These are phyloP conservation scores for Protomyces macrosporus DNA, from an alignment of 1,139 yeast genomes.

Conservation along the genomic window DNA sequence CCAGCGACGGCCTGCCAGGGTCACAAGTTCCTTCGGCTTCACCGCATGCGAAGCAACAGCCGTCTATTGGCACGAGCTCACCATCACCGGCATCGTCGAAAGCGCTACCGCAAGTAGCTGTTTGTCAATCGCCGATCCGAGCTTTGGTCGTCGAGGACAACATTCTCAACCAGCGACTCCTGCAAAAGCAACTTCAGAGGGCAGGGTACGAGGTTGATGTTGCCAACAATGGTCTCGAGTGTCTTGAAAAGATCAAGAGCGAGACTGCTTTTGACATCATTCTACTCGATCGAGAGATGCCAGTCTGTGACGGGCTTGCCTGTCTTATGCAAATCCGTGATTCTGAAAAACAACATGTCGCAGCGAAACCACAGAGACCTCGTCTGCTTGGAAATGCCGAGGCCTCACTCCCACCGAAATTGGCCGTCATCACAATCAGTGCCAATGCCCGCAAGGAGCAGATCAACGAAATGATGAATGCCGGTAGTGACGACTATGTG, in stretches of 20 bases:
- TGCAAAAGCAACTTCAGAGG: conserved; percentile 79
- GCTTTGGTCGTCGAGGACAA: conserved; percentile 94
- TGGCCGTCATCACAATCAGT: conserved; percentile 13
- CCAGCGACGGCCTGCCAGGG: neutral
- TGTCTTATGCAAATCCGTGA: neutral
- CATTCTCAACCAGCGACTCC: conserved; percentile 84
- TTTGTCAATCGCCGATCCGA: conserved; percentile 43
- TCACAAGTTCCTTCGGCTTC: neutral
- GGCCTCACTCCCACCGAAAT: neutral
- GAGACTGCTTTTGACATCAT: conserved; percentile 6
- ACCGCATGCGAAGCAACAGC: neutral
- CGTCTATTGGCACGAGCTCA: neutral
- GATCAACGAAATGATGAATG: conserved; percentile 12
- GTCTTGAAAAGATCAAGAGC: conserved; percentile 51
- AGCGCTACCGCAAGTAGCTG: neutral
- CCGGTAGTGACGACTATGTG: conserved; percentile 26
- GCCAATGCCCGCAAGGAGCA: conserved; percentile 26
- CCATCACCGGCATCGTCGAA: neutral
- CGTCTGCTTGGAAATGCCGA: neutral
- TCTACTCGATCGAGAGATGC: conserved; percentile 25
- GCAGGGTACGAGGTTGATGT: conserved; percentile 78
- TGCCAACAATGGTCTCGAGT: conserved; percentile 88
- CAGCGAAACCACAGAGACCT: neutral
- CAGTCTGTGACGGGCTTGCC: conserved; percentile 9
- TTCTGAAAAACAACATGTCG: neutral